Evolutionary conservation across 345 rosid genomes (phyloP), one percentile per base, ranked within the genome.

Genomic region (Nasturtium officinale): DNA sequence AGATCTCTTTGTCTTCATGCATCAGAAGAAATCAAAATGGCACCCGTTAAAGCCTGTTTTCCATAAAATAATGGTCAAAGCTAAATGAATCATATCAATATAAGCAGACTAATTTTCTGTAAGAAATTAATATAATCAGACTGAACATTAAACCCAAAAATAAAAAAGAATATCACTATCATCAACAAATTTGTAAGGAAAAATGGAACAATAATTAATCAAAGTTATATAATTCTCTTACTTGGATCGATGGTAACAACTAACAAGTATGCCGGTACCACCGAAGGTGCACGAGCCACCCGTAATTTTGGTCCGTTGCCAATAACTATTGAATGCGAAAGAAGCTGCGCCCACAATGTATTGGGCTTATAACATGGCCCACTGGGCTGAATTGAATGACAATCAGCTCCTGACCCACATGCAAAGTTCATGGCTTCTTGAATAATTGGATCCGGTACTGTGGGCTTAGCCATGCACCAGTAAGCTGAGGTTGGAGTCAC

Each of bases 341-440:
- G 99, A 95, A 62, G 97, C 96, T 95, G 97, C 0, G 93, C 96
- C 79, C 82, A 87, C 42, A 89, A 38, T 4, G 91, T 85, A 57
- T 95, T 62, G 61, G 99, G 99, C 74, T 81, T 69, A 72, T 87
- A 95, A 71, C 99, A 90, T 5, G 86, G 40, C 17, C 97, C 96
- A 25, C 64, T 78, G 0, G 97, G 83, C 73, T 77, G 89, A 65
- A 95, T 85, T 0, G 90, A 85, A 17, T 81, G 77, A 20, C 99
- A 95, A 55, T 95, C 96, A 0, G 99, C 97, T 7, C 96, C 97
- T 0, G 96, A 86, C 25, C 81, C 96, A 69, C 97, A 95, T 2
- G 99, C 96, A 48, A 87, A 95, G 80, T 86, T 95, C 97, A 95
- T 88, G 0, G 99, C 97, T 79, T 95, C 99, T 80, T 79, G 85